These are phyloP conservation scores for Candida glucosophila DNA, from an alignment of 1,139 yeast genomes.

Conservation along the genomic window DNA sequence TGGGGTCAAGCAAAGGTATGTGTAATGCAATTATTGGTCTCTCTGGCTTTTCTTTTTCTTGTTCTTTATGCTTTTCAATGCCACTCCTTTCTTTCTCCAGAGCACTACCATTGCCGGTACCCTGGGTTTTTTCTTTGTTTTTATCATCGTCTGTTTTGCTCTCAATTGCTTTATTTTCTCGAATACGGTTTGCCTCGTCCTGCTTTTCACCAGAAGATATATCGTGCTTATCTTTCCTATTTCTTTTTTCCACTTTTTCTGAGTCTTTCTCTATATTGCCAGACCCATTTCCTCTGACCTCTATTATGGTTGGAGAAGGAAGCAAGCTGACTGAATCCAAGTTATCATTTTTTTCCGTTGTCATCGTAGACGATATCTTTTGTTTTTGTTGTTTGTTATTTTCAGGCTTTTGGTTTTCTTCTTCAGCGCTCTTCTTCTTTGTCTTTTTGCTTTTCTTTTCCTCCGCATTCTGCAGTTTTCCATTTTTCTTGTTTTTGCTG, in stretches of 20 bases:
- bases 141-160: conserved; percentile 8
- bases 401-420: conserved; percentile 3
- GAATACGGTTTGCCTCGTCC: conserved; percentile 4
- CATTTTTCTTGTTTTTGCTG: no score
- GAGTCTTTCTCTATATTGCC: not conserved
- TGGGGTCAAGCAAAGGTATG: conserved; percentile 45
- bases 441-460: conserved; percentile 8
- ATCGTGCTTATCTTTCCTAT: conserved; percentile 1
- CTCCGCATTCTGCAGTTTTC: conserved; percentile 4
- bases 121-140: conserved; percentile 7
- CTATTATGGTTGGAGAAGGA: conserved; percentile 3
- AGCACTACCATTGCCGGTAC: not conserved
- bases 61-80: conserved; percentile 17
- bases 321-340: conserved; percentile 2
- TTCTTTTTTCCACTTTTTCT: not conserved
- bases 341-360: conserved; percentile 9
- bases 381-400: conserved; percentile 1
- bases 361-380: conserved; percentile 9
- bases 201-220: conserved; percentile 5
- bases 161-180: conserved; percentile 4
- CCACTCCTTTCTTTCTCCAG: conserved; percentile 13
- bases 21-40: conserved; percentile 51
- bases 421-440: conserved; percentile 9
- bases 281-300: not conserved
- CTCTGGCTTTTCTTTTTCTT: conserved; percentile 16